Percentiles rank a stretch among this genome's conserved stretches.
Evolutionary conservation across 768 basidiomycete species (phyloP).

Genomic region (Daedalea quercina): DNA sequence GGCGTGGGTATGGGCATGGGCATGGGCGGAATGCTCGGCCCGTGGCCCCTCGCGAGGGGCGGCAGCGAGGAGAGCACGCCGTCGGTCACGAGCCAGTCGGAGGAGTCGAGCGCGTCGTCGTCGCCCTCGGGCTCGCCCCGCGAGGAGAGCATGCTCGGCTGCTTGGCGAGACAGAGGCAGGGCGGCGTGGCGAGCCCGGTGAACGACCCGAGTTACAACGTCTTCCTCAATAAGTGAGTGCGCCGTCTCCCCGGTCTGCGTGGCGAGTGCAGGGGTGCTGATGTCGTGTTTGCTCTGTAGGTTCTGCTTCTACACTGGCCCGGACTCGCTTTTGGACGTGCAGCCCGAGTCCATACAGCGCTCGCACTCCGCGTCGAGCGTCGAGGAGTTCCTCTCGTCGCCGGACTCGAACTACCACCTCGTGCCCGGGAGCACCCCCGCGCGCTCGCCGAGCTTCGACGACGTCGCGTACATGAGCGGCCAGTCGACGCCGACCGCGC

Average conservation of each 20-base stretch:
- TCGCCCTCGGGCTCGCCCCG: conserved; percentile 32
- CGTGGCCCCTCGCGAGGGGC: conserved; percentile 13
- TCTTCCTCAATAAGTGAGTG: conserved; percentile 60
- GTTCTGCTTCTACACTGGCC: conserved; percentile 78
- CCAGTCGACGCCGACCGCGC: conserved; percentile 22
- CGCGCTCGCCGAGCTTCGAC: conserved; percentile 26
- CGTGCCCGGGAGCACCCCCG: conserved; percentile 18
- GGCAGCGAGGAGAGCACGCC: conserved; percentile 39
- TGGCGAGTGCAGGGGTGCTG: not conserved
- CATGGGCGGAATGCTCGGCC: not conserved
- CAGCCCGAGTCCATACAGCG: conserved; percentile 26
- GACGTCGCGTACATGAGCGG: conserved; percentile 22
- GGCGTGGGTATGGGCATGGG: not conserved
- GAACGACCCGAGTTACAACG: conserved; percentile 38
- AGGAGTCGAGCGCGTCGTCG: conserved; percentile 33
- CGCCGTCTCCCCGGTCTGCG: conserved; percentile 1
- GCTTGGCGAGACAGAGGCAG: conserved; percentile 6
- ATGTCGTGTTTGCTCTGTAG: conserved; percentile 27
- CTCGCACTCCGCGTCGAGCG: conserved; percentile 45
- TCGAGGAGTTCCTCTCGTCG: conserved; percentile 42
- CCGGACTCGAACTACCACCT: conserved; percentile 25
- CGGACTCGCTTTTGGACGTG: conserved; percentile 30
- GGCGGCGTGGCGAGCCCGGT: conserved; percentile 13
- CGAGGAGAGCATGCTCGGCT: conserved; percentile 21
- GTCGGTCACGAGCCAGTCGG: conserved; percentile 35